phyloP scores from a whole-genome alignment of 768 basidiomycete species.

The Termitomyces sp. region DNA sequence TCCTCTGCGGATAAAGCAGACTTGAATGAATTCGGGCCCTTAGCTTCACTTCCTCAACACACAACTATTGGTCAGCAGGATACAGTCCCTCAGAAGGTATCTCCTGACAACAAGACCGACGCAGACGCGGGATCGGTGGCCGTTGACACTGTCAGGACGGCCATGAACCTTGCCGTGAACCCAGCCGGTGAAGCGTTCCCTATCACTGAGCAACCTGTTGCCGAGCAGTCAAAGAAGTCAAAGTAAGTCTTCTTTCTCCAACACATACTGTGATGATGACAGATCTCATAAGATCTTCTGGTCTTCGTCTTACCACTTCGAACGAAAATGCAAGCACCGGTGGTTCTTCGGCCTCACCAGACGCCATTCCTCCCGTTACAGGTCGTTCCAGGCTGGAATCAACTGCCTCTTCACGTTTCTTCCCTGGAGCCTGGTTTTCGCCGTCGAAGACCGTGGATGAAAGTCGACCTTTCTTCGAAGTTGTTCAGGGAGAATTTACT shows the following conservation, averaged over 20 bases:
- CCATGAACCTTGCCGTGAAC: not conserved
- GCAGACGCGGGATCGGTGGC: not conserved
- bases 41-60: conserved; percentile 6
- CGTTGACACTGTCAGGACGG: not conserved
- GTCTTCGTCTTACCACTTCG: conserved; percentile 17
- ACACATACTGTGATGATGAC: not conserved
- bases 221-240: conserved; percentile 7
- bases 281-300: conserved; percentile 9
- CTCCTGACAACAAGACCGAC: not conserved
- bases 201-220: conserved; percentile 1
- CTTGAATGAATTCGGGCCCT: conserved; percentile 16
- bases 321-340: conserved; percentile 11
- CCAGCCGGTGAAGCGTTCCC: conserved; percentile 17
- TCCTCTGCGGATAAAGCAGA: conserved; percentile 10
- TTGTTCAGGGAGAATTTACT: conserved; percentile 47
- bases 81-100: not conserved
- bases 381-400: conserved; percentile 46
- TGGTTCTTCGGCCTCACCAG: conserved; percentile 7
- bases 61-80: not conserved
- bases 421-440: conserved; percentile 55
- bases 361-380: conserved; percentile 17
- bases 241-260: conserved; percentile 7
- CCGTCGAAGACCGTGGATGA: conserved; percentile 35
- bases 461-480: conserved; percentile 46
- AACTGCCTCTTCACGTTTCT: conserved; percentile 52